Base-by-base conservation (phyloP, 1,284 basidiomycete genomes). In the Pseudozyma sp. region DNA sequence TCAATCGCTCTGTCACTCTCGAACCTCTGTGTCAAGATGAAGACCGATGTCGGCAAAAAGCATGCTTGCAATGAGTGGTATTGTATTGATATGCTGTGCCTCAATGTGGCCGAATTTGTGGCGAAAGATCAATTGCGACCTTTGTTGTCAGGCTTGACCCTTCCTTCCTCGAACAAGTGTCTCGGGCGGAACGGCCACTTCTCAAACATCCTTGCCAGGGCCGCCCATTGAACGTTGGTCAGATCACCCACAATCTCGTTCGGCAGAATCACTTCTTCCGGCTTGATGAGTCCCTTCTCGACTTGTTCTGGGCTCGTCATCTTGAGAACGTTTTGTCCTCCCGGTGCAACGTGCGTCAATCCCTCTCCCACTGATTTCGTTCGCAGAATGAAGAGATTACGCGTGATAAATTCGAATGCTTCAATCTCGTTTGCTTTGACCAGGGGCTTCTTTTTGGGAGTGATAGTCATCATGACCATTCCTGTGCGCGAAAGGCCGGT, bases 121-220 rank as follows among this genome's bases (percentile, higher is more conserved):
- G 16, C 19, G 16, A 52, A 19, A 36, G 0, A 42, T 31, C 58
- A 68, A 19, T 61, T 58, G 42, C 63, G 62, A n/a, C 57, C 38
- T 44, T 67, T 69, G 16, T 64, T 63, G n/a, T 72, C 68, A 12
- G 44, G 48, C 60, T 59, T 64, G 40, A 76, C 43, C n/a, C 77
- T 65, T 6, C 77, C 78, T 48, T 76, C 76, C 42, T 78, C 79
- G 16, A 81, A 76, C 52, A 78, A 54, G 35, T 73, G 67, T 47
- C 57, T 43, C 4, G 83, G 83, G 8, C 81, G 64, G 74, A 84
- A 84, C 4, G 83, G 83, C 83, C 83, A 84, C 50, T 70, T 68
- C 18, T 84, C 79, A 71, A 83, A 84, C 56, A 75, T 80, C 38
- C 67, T 56, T 2, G 81, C 78, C 45, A 84, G 63, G 16, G 64